Evolutionary conservation across 78 protist species (phyloP).

Genomic region (Dictyostelium firmibasis): DNA sequence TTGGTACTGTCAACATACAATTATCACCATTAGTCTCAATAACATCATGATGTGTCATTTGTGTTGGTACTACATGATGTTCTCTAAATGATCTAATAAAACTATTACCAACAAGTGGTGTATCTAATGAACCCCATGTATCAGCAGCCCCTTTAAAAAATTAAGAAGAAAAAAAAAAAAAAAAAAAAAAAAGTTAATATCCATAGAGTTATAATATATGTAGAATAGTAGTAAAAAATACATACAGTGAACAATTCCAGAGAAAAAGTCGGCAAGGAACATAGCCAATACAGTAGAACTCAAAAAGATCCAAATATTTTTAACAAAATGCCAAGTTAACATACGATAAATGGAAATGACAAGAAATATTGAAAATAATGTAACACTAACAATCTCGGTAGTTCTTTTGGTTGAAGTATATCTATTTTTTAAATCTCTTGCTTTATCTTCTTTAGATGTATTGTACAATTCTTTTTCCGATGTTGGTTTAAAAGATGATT

Average conservation of each 20-base stretch:
- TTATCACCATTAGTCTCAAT: conserved; percentile 92
- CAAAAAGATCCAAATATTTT: conserved; percentile 69
- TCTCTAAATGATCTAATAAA: conserved; percentile 91
- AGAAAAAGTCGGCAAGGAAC: conserved; percentile 74
- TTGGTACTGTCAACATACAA: conserved; percentile 77
- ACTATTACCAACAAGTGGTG: conserved; percentile 85
- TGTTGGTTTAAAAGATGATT: not conserved
- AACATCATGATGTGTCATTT: conserved; percentile 82
- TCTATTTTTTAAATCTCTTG: conserved; percentile 43
- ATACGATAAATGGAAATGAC: conserved; percentile 21
- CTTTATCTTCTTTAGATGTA: conserved; percentile 14
- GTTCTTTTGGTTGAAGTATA: conserved; percentile 41
- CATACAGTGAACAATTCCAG: conserved; percentile 77
- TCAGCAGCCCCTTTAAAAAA: conserved; percentile 82
- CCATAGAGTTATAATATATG: not conserved
- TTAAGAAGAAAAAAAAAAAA: not conserved
- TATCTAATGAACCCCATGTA: conserved; percentile 90
- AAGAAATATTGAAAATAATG: conserved; percentile 23
- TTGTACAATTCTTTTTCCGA: not conserved
- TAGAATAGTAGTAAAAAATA: not conserved
- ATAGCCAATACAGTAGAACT: conserved; percentile 56
- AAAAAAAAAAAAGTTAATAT: not conserved
- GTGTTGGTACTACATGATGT: conserved; percentile 86
- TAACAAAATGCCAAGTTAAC: conserved; percentile 23
- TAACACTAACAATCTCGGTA: conserved; percentile 40